Evolutionary conservation across 192 early-diverging fungal genomes (phyloP).

Genomic region (Umbelopsis sp.): DNA sequence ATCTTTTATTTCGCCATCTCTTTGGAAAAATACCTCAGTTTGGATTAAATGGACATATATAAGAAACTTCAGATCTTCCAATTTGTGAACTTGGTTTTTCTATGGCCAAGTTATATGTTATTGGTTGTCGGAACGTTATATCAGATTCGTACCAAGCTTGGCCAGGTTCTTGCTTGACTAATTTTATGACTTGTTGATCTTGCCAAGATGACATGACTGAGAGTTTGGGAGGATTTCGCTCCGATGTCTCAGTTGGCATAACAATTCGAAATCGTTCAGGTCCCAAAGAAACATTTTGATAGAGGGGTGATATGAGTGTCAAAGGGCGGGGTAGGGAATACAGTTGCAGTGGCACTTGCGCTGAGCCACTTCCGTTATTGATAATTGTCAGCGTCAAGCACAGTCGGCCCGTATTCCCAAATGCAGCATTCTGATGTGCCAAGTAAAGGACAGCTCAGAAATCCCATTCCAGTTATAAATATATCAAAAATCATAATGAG

Average conservation of each 20-base stretch:
- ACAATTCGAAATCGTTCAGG: background rate
- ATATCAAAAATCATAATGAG: no score
- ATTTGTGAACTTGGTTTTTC: background rate
- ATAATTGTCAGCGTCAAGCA: background rate
- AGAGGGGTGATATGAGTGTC: background rate
- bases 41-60: background rate
- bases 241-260: background rate
- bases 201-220: slow-evolving; percentile 15
- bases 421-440: background rate
- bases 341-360: background rate
- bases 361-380: slow-evolving; percentile 13
- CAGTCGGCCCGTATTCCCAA: background rate
- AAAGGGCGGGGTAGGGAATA: background rate
- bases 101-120: background rate
- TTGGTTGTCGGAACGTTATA: background rate
- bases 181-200: background rate
- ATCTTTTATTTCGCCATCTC: background rate
- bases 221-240: background rate
- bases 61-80: background rate
- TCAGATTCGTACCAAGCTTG: slow-evolving; percentile 6
- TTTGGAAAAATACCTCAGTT: background rate
- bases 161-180: slow-evolving; percentile 11
- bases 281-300: background rate
- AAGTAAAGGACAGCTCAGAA: no score
- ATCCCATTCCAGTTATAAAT: no score